Evolutionary conservation across 2,329 filamentous ascomycete genomes (phyloP).

Genomic region (Beauveria bassiana): DNA sequence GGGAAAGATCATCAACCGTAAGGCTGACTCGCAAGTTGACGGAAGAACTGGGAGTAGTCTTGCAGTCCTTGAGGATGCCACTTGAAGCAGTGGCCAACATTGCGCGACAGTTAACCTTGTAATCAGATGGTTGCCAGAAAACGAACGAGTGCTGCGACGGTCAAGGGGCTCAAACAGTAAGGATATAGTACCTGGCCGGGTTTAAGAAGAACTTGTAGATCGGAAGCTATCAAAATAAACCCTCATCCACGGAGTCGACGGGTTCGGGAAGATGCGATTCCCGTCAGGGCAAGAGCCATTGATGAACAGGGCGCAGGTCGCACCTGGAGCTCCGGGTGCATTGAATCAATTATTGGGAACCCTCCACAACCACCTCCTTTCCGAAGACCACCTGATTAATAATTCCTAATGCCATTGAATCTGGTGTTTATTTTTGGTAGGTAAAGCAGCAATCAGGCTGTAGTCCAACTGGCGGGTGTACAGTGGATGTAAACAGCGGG

Average conservation of each 20-base stretch:
- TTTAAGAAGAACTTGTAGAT: not conserved
- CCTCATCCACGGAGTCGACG: too few relatives aligned
- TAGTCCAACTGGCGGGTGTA: too few relatives aligned
- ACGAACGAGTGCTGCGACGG: too few relatives aligned
- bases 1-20: not conserved
- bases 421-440: too few relatives aligned
- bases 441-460: too few relatives aligned
- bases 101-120: not conserved
- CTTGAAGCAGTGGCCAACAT: not conserved
- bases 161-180: too few relatives aligned
- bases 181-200: not conserved
- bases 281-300: too few relatives aligned
- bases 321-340: not conserved
- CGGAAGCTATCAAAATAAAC: not conserved
- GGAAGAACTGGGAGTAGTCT: not conserved
- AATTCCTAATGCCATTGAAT: too few relatives aligned
- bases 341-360: not conserved
- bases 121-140: too few relatives aligned
- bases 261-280: too few relatives aligned
- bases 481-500: too few relatives aligned
- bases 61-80: not conserved
- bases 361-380: not conserved
- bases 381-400: not conserved
- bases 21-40: not conserved
- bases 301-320: not conserved